Evolutionary conservation across 768 basidiomycete species (phyloP), one percentile per base, ranked within the genome.

Genomic region (Lactarius akahatsu): DNA sequence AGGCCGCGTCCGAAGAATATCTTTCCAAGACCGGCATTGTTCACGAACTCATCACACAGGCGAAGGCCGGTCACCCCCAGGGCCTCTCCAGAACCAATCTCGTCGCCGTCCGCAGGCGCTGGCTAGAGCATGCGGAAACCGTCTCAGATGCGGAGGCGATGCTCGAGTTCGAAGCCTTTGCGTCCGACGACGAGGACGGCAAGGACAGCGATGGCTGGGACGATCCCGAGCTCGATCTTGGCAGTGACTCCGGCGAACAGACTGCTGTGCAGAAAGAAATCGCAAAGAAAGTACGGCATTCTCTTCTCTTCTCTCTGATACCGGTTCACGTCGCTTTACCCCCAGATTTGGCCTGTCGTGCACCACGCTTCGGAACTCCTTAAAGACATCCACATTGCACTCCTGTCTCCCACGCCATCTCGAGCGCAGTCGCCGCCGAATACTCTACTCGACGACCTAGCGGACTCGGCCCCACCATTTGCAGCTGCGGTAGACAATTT

Each of bases 41-140:
- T 0, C 89, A 91, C 71, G 82, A 85, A 65, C 77, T 86, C 57
- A 85, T 90, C 67, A 78, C 82, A 26, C 78, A 73, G 50, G 84
- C 83, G 7, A 80, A 83, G 23, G 36, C 52, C 36, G 55, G 32
- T 36, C 40, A 59, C 1, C 62, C 62, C 1, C 26, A 50, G 13
- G 70, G 68, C 20, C 57, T 74, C 30, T 72, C 74, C 3, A 50
- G 26, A 20, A 59, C 64, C n/a, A 71, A 74, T 65, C 65, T 66
- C 18, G 67, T 69, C 6, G 74, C 74, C 15, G 71, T 73, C 26
- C 61, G 61, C 30, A 70, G 66, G 52, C 45, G 63, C 11, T 75
- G 74, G 72, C 47, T 57, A 15, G 70, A 71, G 56, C 62, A 71
- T 16, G 57, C 45, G 16, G 70, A 52, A 1, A 66, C 61, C 32